phyloP scores from a whole-genome alignment of 1,284 basidiomycete species.

The Xerocomus nothofagi region DNA sequence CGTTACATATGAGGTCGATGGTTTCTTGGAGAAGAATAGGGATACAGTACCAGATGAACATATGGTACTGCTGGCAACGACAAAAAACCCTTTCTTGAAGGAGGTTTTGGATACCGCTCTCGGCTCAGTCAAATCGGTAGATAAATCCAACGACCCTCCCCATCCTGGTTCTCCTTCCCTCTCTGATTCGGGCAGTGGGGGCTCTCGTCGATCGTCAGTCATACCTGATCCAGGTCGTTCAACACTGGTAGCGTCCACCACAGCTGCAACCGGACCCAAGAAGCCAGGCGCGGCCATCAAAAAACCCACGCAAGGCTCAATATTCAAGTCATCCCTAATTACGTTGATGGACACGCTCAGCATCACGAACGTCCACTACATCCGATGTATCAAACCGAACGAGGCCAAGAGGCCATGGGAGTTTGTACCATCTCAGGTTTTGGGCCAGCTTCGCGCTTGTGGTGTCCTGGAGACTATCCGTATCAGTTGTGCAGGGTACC shows the following conservation, averaged over 20 bases:
- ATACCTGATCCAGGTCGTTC: slow-evolving; percentile 85
- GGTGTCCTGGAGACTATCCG: slow-evolving; percentile 99
- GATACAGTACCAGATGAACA: slow-evolving; percentile 99
- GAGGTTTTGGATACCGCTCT: slow-evolving; percentile 92
- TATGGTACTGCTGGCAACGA: slow-evolving; percentile 80
- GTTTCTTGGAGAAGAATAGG: slow-evolving; percentile 98
- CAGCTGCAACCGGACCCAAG: slow-evolving; percentile 45
- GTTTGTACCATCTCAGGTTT: slow-evolving; percentile 93
- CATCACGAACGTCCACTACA: slow-evolving; percentile 98
- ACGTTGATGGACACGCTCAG: slow-evolving; percentile 97
- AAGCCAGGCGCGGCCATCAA: slow-evolving; percentile 68
- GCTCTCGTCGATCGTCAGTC: slow-evolving; percentile 75
- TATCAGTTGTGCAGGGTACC: slow-evolving; percentile 98
- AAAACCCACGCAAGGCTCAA: slow-evolving; percentile 97
- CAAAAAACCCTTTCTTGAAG: slow-evolving; percentile 91
- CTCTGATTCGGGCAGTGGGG: slow-evolving; percentile 72
- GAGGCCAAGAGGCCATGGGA: slow-evolving; percentile 97
- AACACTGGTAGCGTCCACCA: slow-evolving; percentile 58
- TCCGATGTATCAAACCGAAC: slow-evolving; percentile 99
- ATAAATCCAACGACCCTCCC: slow-evolving; percentile 45
- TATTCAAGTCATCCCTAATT: slow-evolving; percentile 96
- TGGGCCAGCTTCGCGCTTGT: slow-evolving; percentile 95
- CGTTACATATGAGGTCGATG: slow-evolving; percentile 97
- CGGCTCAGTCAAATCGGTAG: slow-evolving; percentile 65
- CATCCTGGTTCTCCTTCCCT: slow-evolving; percentile 67